phyloP scores from a whole-genome alignment of 176 grass and related monocot species.

The Secale cereale region DNA sequence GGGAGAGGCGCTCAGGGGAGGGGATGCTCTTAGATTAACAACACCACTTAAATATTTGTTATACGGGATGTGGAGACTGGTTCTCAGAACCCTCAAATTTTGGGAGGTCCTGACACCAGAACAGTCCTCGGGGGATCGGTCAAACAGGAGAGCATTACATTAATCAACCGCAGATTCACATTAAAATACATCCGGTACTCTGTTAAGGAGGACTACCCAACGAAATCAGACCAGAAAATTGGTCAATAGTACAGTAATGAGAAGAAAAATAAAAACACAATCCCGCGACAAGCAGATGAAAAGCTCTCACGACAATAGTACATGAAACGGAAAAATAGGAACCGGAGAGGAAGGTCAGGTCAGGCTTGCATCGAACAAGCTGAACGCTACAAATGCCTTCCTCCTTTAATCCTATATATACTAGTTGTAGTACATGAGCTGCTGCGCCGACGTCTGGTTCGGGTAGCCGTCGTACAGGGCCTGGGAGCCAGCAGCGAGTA shows the following conservation, averaged over 20 bases:
- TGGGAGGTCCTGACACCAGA: too few species aligned
- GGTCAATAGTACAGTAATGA: conserved; percentile 40
- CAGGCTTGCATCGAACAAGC: conserved; percentile 48
- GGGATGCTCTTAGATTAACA: too few species aligned
- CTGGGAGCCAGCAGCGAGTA: conserved; percentile 61
- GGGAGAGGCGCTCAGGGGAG: too few species aligned
- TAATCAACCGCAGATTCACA: conserved; percentile 51
- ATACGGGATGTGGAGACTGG: too few species aligned
- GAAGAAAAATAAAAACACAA: conserved; percentile 33
- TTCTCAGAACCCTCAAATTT: too few species aligned
- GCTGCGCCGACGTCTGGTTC: conserved; percentile 63
- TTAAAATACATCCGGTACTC: conserved; percentile 50
- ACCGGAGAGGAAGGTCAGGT: conserved; percentile 18
- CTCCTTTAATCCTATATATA: conserved; percentile 32
- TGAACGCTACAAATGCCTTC: conserved; percentile 47
- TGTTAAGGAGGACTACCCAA: conserved; percentile 39
- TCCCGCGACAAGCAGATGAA: conserved; percentile 29
- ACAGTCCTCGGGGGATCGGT: background rate
- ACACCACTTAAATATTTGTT: too few species aligned
- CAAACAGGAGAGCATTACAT: conserved; percentile 36
- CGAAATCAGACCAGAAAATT: conserved; percentile 30
- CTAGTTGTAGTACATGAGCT: conserved; percentile 85
- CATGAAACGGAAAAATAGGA: conserved; percentile 41
- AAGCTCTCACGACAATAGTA: conserved; percentile 47
- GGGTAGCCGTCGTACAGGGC: conserved; percentile 67